Conservation (phyloP, 305 asterid species). For the Fraxinus floribunda region DNA sequence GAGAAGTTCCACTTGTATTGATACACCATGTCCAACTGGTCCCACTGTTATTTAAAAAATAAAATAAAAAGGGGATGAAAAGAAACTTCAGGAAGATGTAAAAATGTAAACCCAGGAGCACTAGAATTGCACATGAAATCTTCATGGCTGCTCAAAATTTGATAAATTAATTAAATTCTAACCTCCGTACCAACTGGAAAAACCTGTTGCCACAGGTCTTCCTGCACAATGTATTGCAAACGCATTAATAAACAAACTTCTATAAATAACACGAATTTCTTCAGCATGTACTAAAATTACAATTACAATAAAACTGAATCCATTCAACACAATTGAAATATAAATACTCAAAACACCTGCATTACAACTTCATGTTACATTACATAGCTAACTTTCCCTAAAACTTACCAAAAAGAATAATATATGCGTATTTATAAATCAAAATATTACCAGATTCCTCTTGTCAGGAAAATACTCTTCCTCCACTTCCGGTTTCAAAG, state of each 20-base stretch:
- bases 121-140: background rate
- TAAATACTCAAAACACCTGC: background rate
- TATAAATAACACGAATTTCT: background rate
- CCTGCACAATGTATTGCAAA: conserved; percentile 32
- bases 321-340: background rate
- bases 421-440: background rate
- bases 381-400: background rate
- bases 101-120: background rate
- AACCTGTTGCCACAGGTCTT: conserved; percentile 55
- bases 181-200: conserved; percentile 59
- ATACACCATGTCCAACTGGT: conserved; percentile 75
- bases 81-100: background rate
- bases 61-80: background rate
- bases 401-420: background rate
- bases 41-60: conserved; percentile 50
- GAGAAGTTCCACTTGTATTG: conserved; percentile 60
- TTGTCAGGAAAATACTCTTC: conserved; percentile 67
- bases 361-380: background rate
- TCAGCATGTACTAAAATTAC: background rate
- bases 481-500: conserved; percentile 46
- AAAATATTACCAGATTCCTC: conserved; percentile 62
- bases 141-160: background rate
- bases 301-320: background rate
- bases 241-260: background rate
- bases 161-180: background rate